These are phyloP conservation scores for Solanum chacoense DNA, from an alignment of 305 asterid genomes.

Conservation along the genomic window DNA sequence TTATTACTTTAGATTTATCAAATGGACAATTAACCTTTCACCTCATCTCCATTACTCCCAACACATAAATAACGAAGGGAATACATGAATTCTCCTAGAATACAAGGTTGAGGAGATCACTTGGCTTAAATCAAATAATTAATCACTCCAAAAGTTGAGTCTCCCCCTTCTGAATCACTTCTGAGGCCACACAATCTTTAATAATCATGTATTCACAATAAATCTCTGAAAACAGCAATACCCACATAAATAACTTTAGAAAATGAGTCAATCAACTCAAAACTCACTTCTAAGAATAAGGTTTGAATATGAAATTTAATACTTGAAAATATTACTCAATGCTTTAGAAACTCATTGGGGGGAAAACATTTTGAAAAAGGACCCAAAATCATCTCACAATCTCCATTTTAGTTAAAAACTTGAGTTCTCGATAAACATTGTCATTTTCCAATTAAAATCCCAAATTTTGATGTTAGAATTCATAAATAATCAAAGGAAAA, in stretches of 20 bases:
- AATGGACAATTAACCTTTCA: not conserved
- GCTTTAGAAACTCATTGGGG: not conserved
- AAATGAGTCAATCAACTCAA: not conserved
- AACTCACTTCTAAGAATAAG: no score
- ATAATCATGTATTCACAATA: not conserved
- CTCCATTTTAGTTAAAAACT: not conserved
- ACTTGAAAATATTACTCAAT: not conserved
- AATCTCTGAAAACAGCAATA: not conserved
- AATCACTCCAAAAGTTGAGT: not conserved
- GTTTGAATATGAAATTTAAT: not conserved
- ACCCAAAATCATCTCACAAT: not conserved
- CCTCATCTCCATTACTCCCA: not conserved
- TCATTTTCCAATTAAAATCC: not conserved
- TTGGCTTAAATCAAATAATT: not conserved
- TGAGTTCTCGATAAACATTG: not conserved
- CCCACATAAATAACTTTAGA: not conserved
- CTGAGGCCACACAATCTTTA: not conserved
- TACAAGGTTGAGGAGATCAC: not conserved
- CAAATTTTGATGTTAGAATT: not conserved
- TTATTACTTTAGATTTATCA: not conserved
- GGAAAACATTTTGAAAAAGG: not conserved
- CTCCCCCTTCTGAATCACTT: not conserved
- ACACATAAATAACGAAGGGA: not conserved
- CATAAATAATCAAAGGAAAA: not conserved
- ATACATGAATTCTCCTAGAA: not conserved